Evolutionary conservation across 495 filamentous ascomycete species (phyloP), one percentile per base, ranked within the genome.

Genomic region (Penicillium maclennaniae): DNA sequence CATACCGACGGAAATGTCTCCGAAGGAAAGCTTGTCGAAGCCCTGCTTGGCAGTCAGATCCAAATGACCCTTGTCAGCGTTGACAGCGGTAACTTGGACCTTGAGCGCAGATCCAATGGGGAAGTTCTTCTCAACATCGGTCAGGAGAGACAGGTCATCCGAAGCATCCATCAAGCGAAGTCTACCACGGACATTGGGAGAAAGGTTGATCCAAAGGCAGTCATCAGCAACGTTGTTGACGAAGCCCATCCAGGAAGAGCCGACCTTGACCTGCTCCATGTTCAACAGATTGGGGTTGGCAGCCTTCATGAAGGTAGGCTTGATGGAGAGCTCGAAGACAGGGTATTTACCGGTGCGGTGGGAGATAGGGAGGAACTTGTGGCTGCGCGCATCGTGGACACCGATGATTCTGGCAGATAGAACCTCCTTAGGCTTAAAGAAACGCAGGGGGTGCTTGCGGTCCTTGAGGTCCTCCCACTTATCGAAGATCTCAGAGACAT

Each of bases 261-360:
- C 92, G 41, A 77, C 73, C 55, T 83, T 70, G 46, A 97, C 72
- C 55, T 89, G 83, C n/a, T 90, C 83, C 39, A 95, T 69, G 31
- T 83, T 84, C 21, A 95, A 70, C 4, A 83, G 67, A 15, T 79
- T 70, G n/a, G 78, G 69, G 43, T 84, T 78, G 17, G 65, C 69
- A 7, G 79, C 68, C 37, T 76, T 69, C 45, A 88, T 54, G 63
- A 84, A 81, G 59, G 80, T 85, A 26, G 83, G 81, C 66, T 91
- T 96, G 8, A 89, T 81, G n/a, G 92, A 89, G 15, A 97, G 79
- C 65, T 98, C 93, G 50, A 91, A 91, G 6, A 95, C 87, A 0
- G 89, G 82, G 48, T 77, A 76, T 61, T 89, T 91, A 46, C 83
- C 83, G 36, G 80, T 80, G 47, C 89, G 82, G 69, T 97, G 92